Evolutionary conservation across 1,284 basidiomycete genomes (phyloP).

Genomic region (Apiotrichum veenhuisii): DNA sequence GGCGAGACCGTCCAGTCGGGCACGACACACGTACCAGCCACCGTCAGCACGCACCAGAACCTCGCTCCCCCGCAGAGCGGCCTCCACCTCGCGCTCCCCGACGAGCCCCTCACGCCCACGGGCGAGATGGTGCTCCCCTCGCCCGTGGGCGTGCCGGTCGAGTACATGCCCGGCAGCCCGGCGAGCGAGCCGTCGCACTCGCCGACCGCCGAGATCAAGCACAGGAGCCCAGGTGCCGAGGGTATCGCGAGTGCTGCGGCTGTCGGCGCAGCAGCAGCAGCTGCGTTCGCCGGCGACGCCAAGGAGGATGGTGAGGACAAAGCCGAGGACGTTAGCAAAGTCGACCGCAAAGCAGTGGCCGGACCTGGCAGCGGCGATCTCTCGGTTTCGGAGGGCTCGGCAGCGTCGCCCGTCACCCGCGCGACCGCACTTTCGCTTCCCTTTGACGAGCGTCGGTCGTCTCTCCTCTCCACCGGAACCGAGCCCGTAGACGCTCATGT

Average conservation of each 20-base stretch:
- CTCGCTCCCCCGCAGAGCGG: not conserved
- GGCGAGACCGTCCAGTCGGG: not conserved
- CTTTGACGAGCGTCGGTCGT: too few relatives aligned
- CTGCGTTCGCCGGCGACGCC: not conserved
- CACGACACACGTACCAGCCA: not conserved
- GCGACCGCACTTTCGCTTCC: too few relatives aligned
- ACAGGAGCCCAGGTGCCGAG: not conserved
- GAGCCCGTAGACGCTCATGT: too few relatives aligned
- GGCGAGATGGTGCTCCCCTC: not conserved
- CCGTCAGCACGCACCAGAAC: not conserved
- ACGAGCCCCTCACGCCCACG: not conserved
- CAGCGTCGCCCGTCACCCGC: too few relatives aligned
- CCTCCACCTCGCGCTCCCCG: not conserved
- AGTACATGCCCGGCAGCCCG: not conserved
- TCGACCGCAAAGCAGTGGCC: too few relatives aligned
- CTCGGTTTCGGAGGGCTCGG: too few relatives aligned
- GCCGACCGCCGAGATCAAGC: not conserved
- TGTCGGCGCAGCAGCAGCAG: not conserved
- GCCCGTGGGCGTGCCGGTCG: not conserved
- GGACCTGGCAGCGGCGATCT: too few relatives aligned
- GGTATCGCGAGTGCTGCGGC: not conserved
- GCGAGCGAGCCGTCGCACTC: not conserved
- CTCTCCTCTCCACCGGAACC: too few relatives aligned
- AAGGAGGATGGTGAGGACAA: not conserved
- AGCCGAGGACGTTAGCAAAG: not conserved